Base-by-base conservation (phyloP, 495 filamentous ascomycete species). In the Aspergillus cavernicola region DNA sequence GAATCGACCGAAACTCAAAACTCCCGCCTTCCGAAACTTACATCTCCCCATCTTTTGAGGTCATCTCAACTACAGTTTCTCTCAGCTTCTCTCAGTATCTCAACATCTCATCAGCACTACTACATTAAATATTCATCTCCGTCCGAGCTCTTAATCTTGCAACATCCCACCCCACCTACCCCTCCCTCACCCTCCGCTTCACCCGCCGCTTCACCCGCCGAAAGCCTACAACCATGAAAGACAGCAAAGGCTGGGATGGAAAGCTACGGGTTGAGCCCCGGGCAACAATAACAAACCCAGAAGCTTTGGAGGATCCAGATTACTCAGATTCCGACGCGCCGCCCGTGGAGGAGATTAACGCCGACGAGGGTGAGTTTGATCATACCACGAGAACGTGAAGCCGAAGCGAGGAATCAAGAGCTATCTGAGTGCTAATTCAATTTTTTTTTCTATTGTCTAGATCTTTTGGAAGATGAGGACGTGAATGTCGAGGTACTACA, bases 171-270 rank as follows among this genome's bases (percentile, higher is more conserved):
- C 42, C 49, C 19, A 28, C 42, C 13, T 1, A 33, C 16, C 37
- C 46, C 32, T 31, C 39, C n/a, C n/a, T n/a, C n/a, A n/a, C n/a
- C n/a, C n/a, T n/a, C n/a, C n/a, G n/a, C n/a, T n/a, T n/a, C n/a
- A 38, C 33, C 26, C 38, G 37, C 50, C 49, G 52, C 37, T 43
- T 45, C 23, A 12, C 36, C 6, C 46, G 28, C 32, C 47, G 26
- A 47, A 33, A 33, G 11, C 50, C 3, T 38, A 44, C 63, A 35
- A 66, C 45, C 33, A 74, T 76, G 66, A 78, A 74, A 55, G 75
- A 89, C 63, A 86, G 84, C 67, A 89, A 86, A 62, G 91, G 91
- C 48, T 97, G 91, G 91, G 91, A 96, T 71, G 92, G 92, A 46
- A 97, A 97, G 70, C 78, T 95, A 45, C 78, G 92, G 13, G 81